Evolutionary conservation across 495 filamentous ascomycete genomes (phyloP), one percentile per base, ranked within the genome.

Genomic region (Xylaria grammica): DNA sequence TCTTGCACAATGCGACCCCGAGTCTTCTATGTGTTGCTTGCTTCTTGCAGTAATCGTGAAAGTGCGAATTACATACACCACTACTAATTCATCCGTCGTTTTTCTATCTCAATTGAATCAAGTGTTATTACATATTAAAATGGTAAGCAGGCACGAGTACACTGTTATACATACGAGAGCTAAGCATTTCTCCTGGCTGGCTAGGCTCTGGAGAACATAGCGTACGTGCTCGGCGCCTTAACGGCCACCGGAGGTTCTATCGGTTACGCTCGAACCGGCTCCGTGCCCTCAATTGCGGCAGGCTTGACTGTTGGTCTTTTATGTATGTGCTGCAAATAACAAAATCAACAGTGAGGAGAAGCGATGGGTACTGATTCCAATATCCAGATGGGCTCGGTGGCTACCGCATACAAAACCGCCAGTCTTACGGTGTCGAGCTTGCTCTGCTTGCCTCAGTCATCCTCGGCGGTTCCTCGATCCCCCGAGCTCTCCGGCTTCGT

Each of bases 241-340:
- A 97, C 93, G 65, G 92, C 92, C 53, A 81, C 89, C 46, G 95
- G 95, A 67, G 95, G 95, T 63, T 87, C 88, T 57, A 90, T 90
- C 69, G 95, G 95, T 72, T 99, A 90, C 53, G 66, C 79, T 32
- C 89, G 88, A 71, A 95, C 93, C 0, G 88, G 91, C 62, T 97
- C 93, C 26, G 74, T 94, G 63, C 94, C 94, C 42, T 96, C 93
- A 17, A 80, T 98, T 65, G 85, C 83, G 1, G 95, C 95, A 22
- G 95, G 95, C 32, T 72, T 90, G 60, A 87, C 87, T 29, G 92
- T 99, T 68, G 95, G 95, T 53, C 76, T 80, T 40, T 72, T 86
- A 27, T 83, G 81, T 83, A 75, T 8, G 80, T 79, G 13, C 6
- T 54, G 17, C 24, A 17, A n/a, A 19, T 4, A 22, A 26, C 10